Evolutionary conservation across 2,329 filamentous ascomycete genomes (phyloP).

Genomic region (Aspergillus fijiensis): DNA sequence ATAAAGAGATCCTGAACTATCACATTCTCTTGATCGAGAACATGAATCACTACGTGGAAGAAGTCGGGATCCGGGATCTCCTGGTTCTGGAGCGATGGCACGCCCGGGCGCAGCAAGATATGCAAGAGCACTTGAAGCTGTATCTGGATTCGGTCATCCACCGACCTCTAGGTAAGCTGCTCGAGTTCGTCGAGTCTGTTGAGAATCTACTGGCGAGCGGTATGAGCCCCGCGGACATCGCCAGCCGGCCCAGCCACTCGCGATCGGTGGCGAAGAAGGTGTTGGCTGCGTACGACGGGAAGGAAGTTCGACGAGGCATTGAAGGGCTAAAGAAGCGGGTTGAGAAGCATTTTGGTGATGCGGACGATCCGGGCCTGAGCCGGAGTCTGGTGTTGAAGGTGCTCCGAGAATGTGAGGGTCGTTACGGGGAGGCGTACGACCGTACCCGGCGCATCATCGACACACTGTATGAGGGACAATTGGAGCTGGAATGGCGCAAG

Average conservation of each 20-base stretch:
- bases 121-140: slow-evolving; percentile 80
- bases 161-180: slow-evolving; percentile 80
- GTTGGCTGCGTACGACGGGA: slow-evolving; percentile 73
- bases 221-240: slow-evolving; percentile 60
- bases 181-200: slow-evolving; percentile 88
- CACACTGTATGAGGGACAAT: slow-evolving; percentile 45
- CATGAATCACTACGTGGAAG: slow-evolving; percentile 96
- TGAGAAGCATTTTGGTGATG: slow-evolving; percentile 95
- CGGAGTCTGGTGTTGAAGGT: slow-evolving; percentile 60
- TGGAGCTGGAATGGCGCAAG: slow-evolving; percentile 51
- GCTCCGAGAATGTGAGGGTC: slow-evolving; percentile 58
- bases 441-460: slow-evolving; percentile 47
- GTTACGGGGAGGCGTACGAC: slow-evolving; percentile 57
- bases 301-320: slow-evolving; percentile 86
- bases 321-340: slow-evolving; percentile 86
- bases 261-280: slow-evolving; percentile 84
- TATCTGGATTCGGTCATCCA: slow-evolving; percentile 89
- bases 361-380: slow-evolving; percentile 69
- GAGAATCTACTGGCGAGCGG: slow-evolving; percentile 67
- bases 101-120: slow-evolving; percentile 72
- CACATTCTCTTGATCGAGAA: slow-evolving; percentile 97
- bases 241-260: slow-evolving; percentile 77
- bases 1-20: slow-evolving; percentile 96
- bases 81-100: slow-evolving; percentile 81
- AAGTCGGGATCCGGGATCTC: slow-evolving; percentile 73